Conservation (phyloP, 225 moss, liverwort and hornwort genomes). For the Straminergon stramineum region DNA sequence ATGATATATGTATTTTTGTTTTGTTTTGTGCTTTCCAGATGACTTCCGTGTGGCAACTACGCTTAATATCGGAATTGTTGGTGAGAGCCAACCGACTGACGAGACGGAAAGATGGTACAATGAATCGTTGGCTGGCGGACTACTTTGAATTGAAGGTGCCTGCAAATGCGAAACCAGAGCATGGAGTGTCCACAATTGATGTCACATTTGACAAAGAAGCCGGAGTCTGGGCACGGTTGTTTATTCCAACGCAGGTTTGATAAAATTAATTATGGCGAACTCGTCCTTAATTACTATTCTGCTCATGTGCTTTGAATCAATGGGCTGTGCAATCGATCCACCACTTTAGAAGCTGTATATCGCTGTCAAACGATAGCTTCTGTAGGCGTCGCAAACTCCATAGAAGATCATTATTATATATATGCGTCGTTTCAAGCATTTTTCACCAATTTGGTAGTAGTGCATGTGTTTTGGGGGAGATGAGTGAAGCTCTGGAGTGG, state of each 20-base stretch:
- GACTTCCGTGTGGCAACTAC: constrained; percentile 36
- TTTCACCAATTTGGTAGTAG: not conserved
- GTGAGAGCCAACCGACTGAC: constrained; percentile 21
- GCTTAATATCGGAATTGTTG: constrained; percentile 18
- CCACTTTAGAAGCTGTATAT: not conserved
- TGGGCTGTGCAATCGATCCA: not conserved
- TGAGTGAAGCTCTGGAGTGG: not conserved
- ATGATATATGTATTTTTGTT: not conserved
- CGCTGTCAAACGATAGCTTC: not conserved
- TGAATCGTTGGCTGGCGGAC: constrained; percentile 32
- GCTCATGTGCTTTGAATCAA: not conserved
- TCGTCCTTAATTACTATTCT: not conserved
- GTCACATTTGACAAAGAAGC: constrained; percentile 38
- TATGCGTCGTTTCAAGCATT: not conserved
- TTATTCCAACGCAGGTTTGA: constrained; percentile 33
- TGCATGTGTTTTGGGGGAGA: not conserved
- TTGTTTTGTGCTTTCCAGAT: constrained; percentile 1
- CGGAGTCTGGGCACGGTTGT: constrained; percentile 70
- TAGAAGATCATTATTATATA: not conserved
- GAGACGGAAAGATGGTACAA: constrained; percentile 29
- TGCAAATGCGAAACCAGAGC: constrained; percentile 27
- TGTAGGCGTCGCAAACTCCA: not conserved
- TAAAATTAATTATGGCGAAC: not conserved
- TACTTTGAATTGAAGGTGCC: constrained; percentile 19
- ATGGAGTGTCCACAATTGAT: constrained; percentile 60